Conservation (phyloP, 495 filamentous ascomycete species). For the Parathielavia appendiculata region DNA sequence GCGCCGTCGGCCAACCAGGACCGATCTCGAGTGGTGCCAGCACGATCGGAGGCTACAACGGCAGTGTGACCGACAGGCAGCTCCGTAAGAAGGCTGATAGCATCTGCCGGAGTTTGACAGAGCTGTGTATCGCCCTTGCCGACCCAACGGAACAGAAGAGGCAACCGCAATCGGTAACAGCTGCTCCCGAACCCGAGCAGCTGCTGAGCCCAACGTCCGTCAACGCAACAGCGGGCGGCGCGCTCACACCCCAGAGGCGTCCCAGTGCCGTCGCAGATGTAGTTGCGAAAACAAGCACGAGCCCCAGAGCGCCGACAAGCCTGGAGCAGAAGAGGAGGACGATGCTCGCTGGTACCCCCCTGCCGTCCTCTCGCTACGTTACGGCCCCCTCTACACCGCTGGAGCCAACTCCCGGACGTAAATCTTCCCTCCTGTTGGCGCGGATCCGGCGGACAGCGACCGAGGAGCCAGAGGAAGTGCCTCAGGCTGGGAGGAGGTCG, state of each 20-base stretch:
- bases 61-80: slow-evolving; percentile 67
- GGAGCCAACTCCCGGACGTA: slow-evolving; percentile 35
- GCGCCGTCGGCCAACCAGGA: slow-evolving; percentile 54
- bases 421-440: slow-evolving; percentile 43
- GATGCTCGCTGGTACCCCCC: slow-evolving; percentile 46
- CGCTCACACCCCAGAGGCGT: slow-evolving; percentile 32
- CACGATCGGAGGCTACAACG: slow-evolving; percentile 52
- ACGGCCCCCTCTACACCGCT: slow-evolving; percentile 28
- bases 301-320: slow-evolving; percentile 60
- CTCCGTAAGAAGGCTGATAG: slow-evolving; percentile 86
- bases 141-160: slow-evolving; percentile 45
- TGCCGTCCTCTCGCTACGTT: slow-evolving; percentile 38
- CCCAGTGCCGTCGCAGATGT: slow-evolving; percentile 35
- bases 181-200: slow-evolving; percentile 28
- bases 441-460: slow-evolving; percentile 41
- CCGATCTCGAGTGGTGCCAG: slow-evolving; percentile 58
- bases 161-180: slow-evolving; percentile 22
- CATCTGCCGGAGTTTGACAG: slow-evolving; percentile 86
- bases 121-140: slow-evolving; percentile 81
- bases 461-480: slow-evolving; percentile 43
- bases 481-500: slow-evolving; percentile 37
- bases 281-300: slow-evolving; percentile 39
- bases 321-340: slow-evolving; percentile 68
- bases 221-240: slow-evolving; percentile 31
- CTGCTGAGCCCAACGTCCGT: slow-evolving; percentile 35